Percentiles rank a stretch among this genome's conserved stretches.
phyloP scores from a whole-genome alignment of 768 basidiomycete species.

The Cyclocybe aegerita region DNA sequence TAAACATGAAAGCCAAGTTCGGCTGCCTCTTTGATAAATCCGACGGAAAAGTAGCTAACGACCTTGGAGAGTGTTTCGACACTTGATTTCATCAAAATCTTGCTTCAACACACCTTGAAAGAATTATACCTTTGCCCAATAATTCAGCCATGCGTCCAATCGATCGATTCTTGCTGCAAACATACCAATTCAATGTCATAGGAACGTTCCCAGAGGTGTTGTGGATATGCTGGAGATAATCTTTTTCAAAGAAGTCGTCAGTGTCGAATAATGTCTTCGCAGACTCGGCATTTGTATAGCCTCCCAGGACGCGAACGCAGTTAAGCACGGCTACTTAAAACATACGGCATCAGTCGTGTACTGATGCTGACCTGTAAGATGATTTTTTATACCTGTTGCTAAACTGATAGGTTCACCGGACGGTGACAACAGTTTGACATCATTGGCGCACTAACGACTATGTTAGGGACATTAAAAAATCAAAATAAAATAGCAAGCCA shows the following conservation, averaged over 20 bases:
- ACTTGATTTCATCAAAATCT: not conserved
- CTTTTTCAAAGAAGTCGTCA: constrained; percentile 53
- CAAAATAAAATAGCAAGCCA: constrained; percentile 3
- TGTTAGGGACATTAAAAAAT: not conserved
- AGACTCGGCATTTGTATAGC: constrained; percentile 51
- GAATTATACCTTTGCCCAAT: constrained; percentile 53
- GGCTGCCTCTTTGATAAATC: constrained; percentile 58
- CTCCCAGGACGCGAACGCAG: constrained; percentile 63
- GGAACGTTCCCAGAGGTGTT: constrained; percentile 45
- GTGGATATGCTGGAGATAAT: constrained; percentile 46
- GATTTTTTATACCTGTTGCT: constrained; percentile 41
- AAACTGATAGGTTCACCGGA: constrained; percentile 52
- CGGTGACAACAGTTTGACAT: constrained; percentile 56
- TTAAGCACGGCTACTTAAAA: constrained; percentile 48
- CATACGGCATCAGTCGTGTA: not conserved
- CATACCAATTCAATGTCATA: constrained; percentile 60
- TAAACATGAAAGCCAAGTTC: constrained; percentile 63
- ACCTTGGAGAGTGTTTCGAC: constrained; percentile 35
- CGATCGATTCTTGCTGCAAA: no score
- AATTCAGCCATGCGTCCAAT: no score
- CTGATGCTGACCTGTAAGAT: not conserved
- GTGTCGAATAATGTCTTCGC: constrained; percentile 60
- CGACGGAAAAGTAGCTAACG: constrained; percentile 63
- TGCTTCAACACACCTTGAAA: constrained; percentile 46
- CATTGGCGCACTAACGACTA: constrained; percentile 47